A percentile compares a stretch with the other conserved stretches of the same genome.
Conservation (phyloP, 257 asterid species). For the Nicotiana attenuata region DNA sequence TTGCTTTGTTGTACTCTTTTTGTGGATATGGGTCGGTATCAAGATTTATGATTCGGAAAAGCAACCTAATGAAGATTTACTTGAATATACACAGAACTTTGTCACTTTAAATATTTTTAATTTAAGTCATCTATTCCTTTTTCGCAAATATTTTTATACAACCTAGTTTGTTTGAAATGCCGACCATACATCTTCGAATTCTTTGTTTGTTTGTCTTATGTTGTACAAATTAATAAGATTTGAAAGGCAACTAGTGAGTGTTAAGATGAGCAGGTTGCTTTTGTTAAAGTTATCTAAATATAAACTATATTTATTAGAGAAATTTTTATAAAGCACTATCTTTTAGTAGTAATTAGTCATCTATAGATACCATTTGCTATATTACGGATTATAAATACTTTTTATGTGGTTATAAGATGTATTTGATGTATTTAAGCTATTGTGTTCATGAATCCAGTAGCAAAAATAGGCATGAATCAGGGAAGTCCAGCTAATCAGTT, state of each 20-base stretch:
- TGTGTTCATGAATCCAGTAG: no score
- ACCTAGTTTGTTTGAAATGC: neutral
- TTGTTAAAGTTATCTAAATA: neutral
- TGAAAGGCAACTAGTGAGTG: neutral
- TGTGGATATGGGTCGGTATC: neutral
- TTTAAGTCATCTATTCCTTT: neutral
- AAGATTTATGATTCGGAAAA: constrained; percentile 12
- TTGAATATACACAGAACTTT: neutral
- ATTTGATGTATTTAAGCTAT: no score
- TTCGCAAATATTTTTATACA: neutral
- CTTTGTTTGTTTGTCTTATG: neutral
- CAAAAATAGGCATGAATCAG: no score
- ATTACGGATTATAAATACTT: no score
- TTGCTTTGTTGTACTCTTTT: neutral
- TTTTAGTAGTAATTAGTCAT: no score
- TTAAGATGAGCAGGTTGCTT: neutral
- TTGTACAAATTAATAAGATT: neutral
- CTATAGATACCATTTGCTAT: no score
- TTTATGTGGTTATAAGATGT: no score
- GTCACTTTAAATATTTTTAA: neutral
- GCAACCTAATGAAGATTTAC: neutral
- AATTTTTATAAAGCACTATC: no score
- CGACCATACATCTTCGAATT: neutral
- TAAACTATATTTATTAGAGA: neutral
- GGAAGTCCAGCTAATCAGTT: no score